phyloP scores from a whole-genome alignment of 805 yeast species.

The Wickerhamiella occidentalis region DNA sequence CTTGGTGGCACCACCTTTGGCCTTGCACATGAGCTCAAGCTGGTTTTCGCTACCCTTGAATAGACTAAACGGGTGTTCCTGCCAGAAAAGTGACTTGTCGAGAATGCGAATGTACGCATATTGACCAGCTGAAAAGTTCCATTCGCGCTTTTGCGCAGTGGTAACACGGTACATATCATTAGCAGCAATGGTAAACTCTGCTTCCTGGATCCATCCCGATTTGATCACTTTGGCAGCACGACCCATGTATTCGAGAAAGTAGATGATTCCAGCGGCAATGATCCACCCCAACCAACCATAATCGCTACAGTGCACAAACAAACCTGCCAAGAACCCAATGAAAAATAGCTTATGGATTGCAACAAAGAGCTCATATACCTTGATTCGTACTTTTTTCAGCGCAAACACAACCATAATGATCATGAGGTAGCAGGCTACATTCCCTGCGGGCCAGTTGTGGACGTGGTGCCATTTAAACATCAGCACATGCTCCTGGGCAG shows the following conservation, averaged over 20 bases:
- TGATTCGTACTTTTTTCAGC: constrained; percentile 37
- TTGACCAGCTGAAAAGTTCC: constrained; percentile 45
- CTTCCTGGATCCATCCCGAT: constrained; percentile 39
- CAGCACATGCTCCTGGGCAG: constrained; percentile 19
- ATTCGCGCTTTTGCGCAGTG: constrained; percentile 32
- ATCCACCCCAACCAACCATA: constrained; percentile 49
- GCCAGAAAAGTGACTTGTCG: constrained; percentile 46
- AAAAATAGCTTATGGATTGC: constrained; percentile 32
- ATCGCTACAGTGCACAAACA: constrained; percentile 44
- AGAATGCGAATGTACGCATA: constrained; percentile 46
- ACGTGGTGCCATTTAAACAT: constrained; percentile 24
- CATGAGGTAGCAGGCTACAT: constrained; percentile 33
- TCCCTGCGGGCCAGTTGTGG: constrained; percentile 32
- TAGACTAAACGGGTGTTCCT: constrained; percentile 60
- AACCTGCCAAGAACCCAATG: constrained; percentile 20
- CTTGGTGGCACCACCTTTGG: constrained; percentile 43
- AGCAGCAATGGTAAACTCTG: constrained; percentile 19
- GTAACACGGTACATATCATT: constrained; percentile 31
- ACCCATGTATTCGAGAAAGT: constrained; percentile 53
- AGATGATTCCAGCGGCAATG: constrained; percentile 45
- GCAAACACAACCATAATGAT: constrained; percentile 38
- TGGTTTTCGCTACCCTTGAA: constrained; percentile 26
- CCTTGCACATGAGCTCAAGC: constrained; percentile 39
- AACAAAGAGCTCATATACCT: constrained; percentile 47
- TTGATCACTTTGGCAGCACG: constrained; percentile 42